Base-by-base conservation (phyloP, 177 flowering plant genomes). In the Vitis hybrid region DNA sequence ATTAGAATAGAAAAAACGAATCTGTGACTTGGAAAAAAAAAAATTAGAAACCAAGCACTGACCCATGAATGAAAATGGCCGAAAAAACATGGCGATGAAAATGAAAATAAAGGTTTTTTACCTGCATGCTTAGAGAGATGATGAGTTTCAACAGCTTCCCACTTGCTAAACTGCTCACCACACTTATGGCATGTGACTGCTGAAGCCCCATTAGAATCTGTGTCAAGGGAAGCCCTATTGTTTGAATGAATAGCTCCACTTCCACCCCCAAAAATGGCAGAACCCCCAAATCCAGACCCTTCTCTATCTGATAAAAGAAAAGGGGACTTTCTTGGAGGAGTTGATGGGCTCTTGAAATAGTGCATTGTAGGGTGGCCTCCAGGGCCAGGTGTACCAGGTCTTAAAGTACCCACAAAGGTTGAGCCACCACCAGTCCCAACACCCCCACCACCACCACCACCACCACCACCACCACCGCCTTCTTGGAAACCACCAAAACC, bases 101-200 rank as follows among this genome's bases (percentile, higher is more conserved):
- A 27, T 27, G 30, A 27, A 62, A 50, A 56, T 1, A 50, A 56
- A 14, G 67, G 58, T 13, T 13, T 61, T 77, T 79, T 74, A 95
- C 99, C 98, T 72, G 98, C 99, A 84, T 94, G 99, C 72, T 88
- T 89, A 67, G 98, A 91, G 75, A 94, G 92, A 75, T 94, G 99
- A 74, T 94, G 99, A 2, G 84, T 76, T 79, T 94, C 99, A 70
- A 86, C 85, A 75, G 93, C 94, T 75, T 93, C 97, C 94, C 91
- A 89, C 67, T 86, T 87, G 65, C 68, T 85, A 73, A 91, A 94
- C 66, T 86, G 91, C 74, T 86, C 97, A n/a, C 92, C 93, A 83
- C 98, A 93, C 77, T 91, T 91, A 60, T 88, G 96, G 70, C 98
- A 94, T 64, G 81, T 79, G 56, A 87, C 70, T 13, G 71, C 58